Percentiles rank a stretch among this genome's conserved stretches.
phyloP scores from a whole-genome alignment of 495 filamentous ascomycete genomes.

The Trypethelium eluteriae region DNA sequence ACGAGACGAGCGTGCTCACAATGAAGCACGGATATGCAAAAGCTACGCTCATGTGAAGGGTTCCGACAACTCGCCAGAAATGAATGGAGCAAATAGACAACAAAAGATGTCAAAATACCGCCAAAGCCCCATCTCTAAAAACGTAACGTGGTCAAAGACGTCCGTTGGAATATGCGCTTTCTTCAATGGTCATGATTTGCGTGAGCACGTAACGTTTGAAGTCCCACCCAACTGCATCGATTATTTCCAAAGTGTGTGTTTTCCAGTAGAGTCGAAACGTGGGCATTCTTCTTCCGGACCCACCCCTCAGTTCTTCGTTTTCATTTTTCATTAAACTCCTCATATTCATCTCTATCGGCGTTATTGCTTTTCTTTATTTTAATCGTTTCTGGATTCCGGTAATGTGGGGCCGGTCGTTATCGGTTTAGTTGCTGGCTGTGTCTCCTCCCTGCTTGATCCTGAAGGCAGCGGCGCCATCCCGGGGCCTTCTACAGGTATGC shows the following conservation, averaged over 20 bases:
- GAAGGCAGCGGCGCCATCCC: not conserved
- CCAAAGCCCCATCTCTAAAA: not conserved
- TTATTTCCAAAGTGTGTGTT: not conserved
- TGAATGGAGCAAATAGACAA: not conserved
- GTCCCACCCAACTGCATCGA: not conserved
- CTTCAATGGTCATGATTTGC: slow-evolving; percentile 10
- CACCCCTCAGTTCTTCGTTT: too few relatives aligned
- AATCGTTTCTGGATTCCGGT: not conserved
- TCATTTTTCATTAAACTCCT: not conserved
- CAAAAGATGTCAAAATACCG: slow-evolving; percentile 10
- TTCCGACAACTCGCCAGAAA: not conserved
- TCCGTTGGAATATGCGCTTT: not conserved
- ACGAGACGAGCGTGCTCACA: not conserved
- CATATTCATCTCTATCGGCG: not conserved
- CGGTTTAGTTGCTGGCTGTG: not conserved
- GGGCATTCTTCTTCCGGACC: not conserved
- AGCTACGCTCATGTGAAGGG: not conserved
- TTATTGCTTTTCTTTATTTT: not conserved
- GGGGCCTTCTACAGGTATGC: not conserved
- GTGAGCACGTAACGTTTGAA: not conserved
- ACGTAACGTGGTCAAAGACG: slow-evolving; percentile 3
- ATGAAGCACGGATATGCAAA: not conserved
- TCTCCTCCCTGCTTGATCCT: not conserved
- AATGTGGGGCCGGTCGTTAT: not conserved
- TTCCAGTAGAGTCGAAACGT: not conserved